These are phyloP conservation scores for Plasmodium vinckei DNA, from an alignment of 169 alveolate species.

Conservation along the genomic window DNA sequence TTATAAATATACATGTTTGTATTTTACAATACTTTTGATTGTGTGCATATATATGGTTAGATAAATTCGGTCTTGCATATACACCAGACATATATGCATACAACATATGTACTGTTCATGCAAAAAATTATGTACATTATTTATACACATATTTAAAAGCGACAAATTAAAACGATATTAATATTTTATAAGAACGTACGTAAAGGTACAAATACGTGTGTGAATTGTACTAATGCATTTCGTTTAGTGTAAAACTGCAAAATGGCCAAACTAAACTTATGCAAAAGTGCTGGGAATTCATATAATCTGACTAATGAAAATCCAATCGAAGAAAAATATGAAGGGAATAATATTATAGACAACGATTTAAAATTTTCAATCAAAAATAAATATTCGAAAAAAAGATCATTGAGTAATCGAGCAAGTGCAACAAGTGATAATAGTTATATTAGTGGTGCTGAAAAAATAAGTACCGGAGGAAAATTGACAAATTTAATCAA, in stretches of 20 bases:
- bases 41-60: not conserved
- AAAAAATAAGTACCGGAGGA: not conserved
- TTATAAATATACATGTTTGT: conserved; percentile 1
- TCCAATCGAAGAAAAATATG: conserved; percentile 49
- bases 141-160: too few species aligned
- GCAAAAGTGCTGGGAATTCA: conserved; percentile 7
- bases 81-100: not conserved
- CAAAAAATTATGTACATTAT: not conserved
- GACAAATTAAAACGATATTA: not conserved
- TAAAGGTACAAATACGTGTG: not conserved
- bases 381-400: not conserved
- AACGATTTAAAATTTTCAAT: conserved; percentile 6
- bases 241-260: not conserved
- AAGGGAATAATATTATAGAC: conserved; percentile 15
- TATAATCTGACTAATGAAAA: conserved; percentile 23
- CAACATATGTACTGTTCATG: not conserved
- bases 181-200: not conserved
- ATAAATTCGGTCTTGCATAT: conserved; percentile 9
- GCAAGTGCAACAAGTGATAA: not conserved
- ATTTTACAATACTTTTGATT: not conserved
- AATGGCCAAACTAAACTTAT: conserved; percentile 42
- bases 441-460: not conserved
- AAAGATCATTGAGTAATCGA: conserved; percentile 11
- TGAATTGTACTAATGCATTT: not conserved
- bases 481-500: not conserved